Percentiles rank a stretch among this genome's conserved stretches.
Conservation (phyloP, 257 asterid species). For the Ballota nigra region DNA sequence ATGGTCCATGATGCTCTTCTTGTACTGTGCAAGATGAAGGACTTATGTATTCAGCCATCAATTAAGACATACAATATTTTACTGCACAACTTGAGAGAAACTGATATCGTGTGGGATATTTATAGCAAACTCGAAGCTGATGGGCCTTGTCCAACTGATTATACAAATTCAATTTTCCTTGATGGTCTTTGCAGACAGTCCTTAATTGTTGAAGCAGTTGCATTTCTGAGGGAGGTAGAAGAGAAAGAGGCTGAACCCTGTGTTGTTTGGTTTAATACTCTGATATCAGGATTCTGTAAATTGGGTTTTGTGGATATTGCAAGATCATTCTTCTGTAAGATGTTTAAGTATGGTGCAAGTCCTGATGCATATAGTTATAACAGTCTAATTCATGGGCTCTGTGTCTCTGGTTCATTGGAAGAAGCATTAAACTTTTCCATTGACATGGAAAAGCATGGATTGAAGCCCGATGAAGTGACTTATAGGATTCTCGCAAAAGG, state of each 20-base stretch:
- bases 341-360: conserved; percentile 61
- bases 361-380: conserved; percentile 73
- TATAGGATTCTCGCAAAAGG: conserved; percentile 72
- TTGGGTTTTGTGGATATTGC: conserved; percentile 59
- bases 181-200: conserved; percentile 72
- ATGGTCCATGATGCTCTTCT: conserved; percentile 72
- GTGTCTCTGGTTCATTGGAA: conserved; percentile 56
- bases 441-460: conserved; percentile 72
- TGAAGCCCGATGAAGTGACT: conserved; percentile 69
- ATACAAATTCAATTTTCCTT: conserved; percentile 57
- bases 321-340: conserved; percentile 65
- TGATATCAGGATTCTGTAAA: conserved; percentile 67
- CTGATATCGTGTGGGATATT: conserved; percentile 53
- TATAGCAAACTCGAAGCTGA: conserved; percentile 45
- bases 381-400: conserved; percentile 68
- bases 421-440: conserved; percentile 58
- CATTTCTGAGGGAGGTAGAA: conserved; percentile 41
- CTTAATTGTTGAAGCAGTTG: conserved; percentile 58
- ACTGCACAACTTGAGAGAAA: conserved; percentile 55
- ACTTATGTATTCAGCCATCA: conserved; percentile 52
- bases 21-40: conserved; percentile 67
- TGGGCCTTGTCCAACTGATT: conserved; percentile 44
- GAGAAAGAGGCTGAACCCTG: conserved; percentile 43
- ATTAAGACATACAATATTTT: conserved; percentile 58
- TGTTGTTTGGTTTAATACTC: conserved; percentile 55